Percentiles rank a stretch among this genome's conserved stretches.
Conservation (phyloP, 352 stramenopile genomes). For the Globisporangium parvum region DNA sequence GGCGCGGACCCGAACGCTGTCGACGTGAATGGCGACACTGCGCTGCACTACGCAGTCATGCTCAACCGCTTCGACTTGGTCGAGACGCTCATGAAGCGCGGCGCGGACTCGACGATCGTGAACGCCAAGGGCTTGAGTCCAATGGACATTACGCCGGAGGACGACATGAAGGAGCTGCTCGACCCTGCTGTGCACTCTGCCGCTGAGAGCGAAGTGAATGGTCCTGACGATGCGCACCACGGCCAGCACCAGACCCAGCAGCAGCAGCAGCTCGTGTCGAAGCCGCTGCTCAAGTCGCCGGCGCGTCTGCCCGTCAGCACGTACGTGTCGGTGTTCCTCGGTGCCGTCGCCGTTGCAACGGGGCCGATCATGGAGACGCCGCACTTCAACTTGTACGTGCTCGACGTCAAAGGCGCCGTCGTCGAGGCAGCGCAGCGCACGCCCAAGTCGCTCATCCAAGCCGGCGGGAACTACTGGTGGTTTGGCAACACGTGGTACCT, state of each 20-base stretch:
- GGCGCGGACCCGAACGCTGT: conserved; percentile 69
- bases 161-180: conserved; percentile 75
- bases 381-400: conserved; percentile 83
- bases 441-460: conserved; percentile 83
- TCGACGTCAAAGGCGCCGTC: conserved; percentile 66
- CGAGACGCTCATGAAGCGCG: conserved; percentile 84
- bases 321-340: conserved; percentile 84
- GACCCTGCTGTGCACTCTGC: conserved; percentile 38
- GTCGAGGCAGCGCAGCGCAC: conserved; percentile 73
- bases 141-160: conserved; percentile 66
- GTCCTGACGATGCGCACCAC: conserved; percentile 17
- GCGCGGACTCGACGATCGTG: conserved; percentile 63
- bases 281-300: conserved; percentile 45
- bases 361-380: conserved; percentile 84
- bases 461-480: conserved; percentile 83
- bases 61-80: conserved; percentile 76
- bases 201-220: conserved; percentile 15
- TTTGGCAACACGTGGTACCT: conserved; percentile 88
- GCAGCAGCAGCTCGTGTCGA: conserved; percentile 1
- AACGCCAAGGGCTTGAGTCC: conserved; percentile 68
- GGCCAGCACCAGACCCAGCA: conserved; percentile 15
- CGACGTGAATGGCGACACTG: conserved; percentile 80
- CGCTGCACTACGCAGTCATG: conserved; percentile 82
- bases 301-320: conserved; percentile 66
- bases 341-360: conserved; percentile 72